These are phyloP conservation scores for Scedosporium aurantiacum DNA, from an alignment of 2,329 filamentous ascomycete genomes.

Conservation along the genomic window DNA sequence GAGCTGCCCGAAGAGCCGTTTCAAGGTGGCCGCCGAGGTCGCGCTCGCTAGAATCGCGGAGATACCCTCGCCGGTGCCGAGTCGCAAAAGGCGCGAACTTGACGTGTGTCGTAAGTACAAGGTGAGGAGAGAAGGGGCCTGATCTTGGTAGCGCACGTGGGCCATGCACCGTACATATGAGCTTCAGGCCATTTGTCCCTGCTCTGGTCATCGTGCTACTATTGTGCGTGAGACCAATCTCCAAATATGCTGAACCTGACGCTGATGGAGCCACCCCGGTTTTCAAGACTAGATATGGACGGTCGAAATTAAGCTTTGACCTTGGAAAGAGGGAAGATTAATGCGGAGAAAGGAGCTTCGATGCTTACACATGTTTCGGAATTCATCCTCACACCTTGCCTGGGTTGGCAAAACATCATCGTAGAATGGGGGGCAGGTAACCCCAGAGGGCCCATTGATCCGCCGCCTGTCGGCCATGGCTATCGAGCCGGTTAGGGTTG, in stretches of 20 bases:
- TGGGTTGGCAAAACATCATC: constrained; percentile 39
- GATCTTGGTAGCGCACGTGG: constrained; percentile 83
- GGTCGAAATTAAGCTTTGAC: neutral
- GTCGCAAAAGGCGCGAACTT: constrained; percentile 96
- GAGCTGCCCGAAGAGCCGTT: constrained; percentile 75
- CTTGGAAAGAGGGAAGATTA: neutral
- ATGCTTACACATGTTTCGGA: constrained; percentile 74
- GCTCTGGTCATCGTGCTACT: constrained; percentile 21
- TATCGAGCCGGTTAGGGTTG: constrained; percentile 2
- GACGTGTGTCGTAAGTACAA: constrained; percentile 84
- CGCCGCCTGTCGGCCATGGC: constrained; percentile 74
- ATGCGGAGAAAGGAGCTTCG: neutral
- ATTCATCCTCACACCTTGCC: constrained; percentile 53
- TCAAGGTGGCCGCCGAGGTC: constrained; percentile 88
- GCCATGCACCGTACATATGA: constrained; percentile 87
- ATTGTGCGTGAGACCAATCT: constrained; percentile 41
- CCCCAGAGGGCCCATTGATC: constrained; percentile 75
- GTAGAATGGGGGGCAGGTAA: constrained; percentile 66
- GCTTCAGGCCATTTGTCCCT: constrained; percentile 63
- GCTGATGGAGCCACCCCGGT: constrained; percentile 89
- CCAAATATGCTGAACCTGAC: constrained; percentile 83
- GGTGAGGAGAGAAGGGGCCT: constrained; percentile 82
- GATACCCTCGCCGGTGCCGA: constrained; percentile 68
- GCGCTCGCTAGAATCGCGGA: constrained; percentile 75
- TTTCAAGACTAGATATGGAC: constrained; percentile 55